phyloP scores from a whole-genome alignment of 805 yeast species.

The Wickerhamiella allomyrinae region DNA sequence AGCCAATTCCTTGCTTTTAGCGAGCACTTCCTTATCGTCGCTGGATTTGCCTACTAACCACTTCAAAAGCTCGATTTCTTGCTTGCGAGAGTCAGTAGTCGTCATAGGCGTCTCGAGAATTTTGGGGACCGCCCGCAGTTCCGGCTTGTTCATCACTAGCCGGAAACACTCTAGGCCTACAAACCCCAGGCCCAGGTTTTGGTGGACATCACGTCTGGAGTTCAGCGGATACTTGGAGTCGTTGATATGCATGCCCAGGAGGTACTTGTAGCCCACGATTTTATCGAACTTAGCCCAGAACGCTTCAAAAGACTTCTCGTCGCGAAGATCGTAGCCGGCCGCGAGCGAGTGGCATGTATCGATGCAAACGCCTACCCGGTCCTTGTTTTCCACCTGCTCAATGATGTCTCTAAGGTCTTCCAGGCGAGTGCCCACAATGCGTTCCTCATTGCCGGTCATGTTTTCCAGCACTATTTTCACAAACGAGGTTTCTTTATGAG shows the following conservation, averaged over 20 bases:
- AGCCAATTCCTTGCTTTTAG: slow-evolving; percentile 36
- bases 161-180: slow-evolving; percentile 77
- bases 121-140: slow-evolving; percentile 56
- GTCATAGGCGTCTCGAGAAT: slow-evolving; percentile 69
- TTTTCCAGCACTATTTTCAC: slow-evolving; percentile 88
- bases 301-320: slow-evolving; percentile 37
- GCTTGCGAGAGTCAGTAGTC: slow-evolving; percentile 44
- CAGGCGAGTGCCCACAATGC: slow-evolving; percentile 63
- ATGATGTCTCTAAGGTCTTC: slow-evolving; percentile 68
- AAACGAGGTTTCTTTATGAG: slow-evolving; percentile 54
- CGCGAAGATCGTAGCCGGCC: slow-evolving; percentile 83
- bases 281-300: slow-evolving; percentile 72
- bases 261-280: slow-evolving; percentile 57
- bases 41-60: slow-evolving; percentile 51
- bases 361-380: slow-evolving; percentile 85
- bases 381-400: slow-evolving; percentile 61
- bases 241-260: slow-evolving; percentile 74
- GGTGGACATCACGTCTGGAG: slow-evolving; percentile 84
- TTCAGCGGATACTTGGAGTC: slow-evolving; percentile 91
- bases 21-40: slow-evolving; percentile 42
- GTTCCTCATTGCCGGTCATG: slow-evolving; percentile 93
- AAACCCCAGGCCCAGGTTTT: slow-evolving; percentile 77
- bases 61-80: slow-evolving; percentile 64
- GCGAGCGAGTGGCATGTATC: slow-evolving; percentile 96
- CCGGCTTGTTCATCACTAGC: slow-evolving; percentile 51